Base-by-base conservation (phyloP, 352 stramenopile species). In the Phytopythium sindhum region DNA sequence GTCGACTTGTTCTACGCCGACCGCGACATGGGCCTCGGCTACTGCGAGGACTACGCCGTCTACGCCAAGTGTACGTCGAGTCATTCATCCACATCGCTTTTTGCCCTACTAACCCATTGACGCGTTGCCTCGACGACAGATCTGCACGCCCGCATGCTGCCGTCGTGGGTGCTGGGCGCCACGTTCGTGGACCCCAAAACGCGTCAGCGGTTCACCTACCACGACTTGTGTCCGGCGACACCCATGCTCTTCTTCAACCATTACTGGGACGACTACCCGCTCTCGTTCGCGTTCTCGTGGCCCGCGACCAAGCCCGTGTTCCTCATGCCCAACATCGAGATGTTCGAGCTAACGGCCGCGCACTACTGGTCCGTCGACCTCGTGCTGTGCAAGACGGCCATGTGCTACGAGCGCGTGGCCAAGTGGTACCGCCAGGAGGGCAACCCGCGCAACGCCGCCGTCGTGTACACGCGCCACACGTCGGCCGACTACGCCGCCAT, bases 31-130 rank as follows among this genome's bases (percentile, higher is more conserved):
- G 69, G 57, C 29, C 73, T 84, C 48, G 81, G 84, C 26, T 93
- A 93, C 59, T 93, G 84, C 61, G 84, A 93, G 64, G 84, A 93
- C 55, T 77, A 72, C 0, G 68, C 71, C 12, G 80, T 69, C 2
- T 93, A 91, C 61, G 31, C 31, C 35, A 42, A 42, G 35, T 42
- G 35, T 42, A 42, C 35, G 35, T 17, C 35, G 35, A 14, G 35
- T 65, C 31, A 35, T 35, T 35, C 31, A 35, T 35, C 31, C 31
- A 8, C 31, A 3, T 35, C 31, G 3, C 31, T 3, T 35, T 35
- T 35, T 35, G 31, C 31, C 31, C 31, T 8, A 8, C 31, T 35
- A 35, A 35, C 31, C 31, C 31, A 35, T 35, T 8, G 31, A 35
- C 31, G 31, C 31, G 31, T 35, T 35, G 31, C 31, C 31, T 35